A percentile compares a stretch with the other conserved stretches of the same genome.
Evolutionary conservation across 2,329 filamentous ascomycete species (phyloP).

Genomic region (Curvularia verruculosa): DNA sequence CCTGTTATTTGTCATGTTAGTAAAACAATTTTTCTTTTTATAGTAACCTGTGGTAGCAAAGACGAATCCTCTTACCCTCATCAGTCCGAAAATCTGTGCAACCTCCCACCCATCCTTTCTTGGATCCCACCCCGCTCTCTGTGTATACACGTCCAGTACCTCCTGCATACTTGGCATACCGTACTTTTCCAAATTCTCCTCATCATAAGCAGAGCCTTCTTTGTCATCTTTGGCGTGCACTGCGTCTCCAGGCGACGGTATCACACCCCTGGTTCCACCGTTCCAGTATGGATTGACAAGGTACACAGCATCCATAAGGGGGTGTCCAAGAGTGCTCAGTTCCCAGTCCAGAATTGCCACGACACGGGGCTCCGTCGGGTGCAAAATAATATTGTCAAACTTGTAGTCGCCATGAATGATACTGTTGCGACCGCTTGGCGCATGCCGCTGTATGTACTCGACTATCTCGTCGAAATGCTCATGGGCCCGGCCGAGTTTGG

Average conservation of each 20-base stretch:
- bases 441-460: conserved; percentile 70
- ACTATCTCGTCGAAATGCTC: conserved; percentile 82
- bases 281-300: conserved; percentile 61
- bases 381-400: conserved; percentile 69
- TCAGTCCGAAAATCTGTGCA: conserved; percentile 44
- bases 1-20: conserved; percentile 20
- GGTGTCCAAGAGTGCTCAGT: conserved; percentile 93
- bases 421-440: conserved; percentile 75
- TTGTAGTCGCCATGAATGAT: conserved; percentile 96
- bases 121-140: conserved; percentile 74
- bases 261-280: conserved; percentile 39
- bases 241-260: conserved; percentile 43
- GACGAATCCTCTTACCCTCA: conserved; percentile 37
- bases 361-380: conserved; percentile 82
- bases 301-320: conserved; percentile 87
- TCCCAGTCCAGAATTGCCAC: conserved; percentile 97
- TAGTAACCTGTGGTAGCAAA: neutral
- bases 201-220: conserved; percentile 49
- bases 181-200: conserved; percentile 53
- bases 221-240: conserved; percentile 24
- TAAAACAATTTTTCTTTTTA: neutral
- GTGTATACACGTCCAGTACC: conserved; percentile 67
- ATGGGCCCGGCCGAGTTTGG: conserved; percentile 71
- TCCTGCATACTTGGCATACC: conserved; percentile 69
- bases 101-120: conserved; percentile 43